These are phyloP conservation scores for Gracilaria gracilis DNA, from an alignment of 23 red algal species.

Conservation along the genomic window DNA sequence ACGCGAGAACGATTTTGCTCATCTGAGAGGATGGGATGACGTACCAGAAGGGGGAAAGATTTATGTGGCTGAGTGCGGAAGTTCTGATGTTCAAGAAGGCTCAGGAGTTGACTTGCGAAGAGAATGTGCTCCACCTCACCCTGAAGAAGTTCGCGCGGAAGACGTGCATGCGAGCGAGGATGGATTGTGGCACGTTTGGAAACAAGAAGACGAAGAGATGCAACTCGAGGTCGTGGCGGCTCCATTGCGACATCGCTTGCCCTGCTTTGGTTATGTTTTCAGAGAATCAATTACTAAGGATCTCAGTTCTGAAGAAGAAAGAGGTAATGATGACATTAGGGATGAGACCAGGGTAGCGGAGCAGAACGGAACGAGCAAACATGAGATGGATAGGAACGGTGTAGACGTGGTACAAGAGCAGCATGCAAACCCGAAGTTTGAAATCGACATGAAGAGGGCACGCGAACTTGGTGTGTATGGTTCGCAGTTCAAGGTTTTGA, in stretches of 20 bases:
- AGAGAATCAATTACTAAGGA: constrained; percentile 19
- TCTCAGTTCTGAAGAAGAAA: not conserved
- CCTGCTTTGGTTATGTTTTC: constrained; percentile 92
- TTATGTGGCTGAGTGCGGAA: constrained; percentile 65
- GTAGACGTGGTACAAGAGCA: not conserved
- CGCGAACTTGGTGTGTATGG: constrained; percentile 81
- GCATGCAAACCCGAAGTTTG: not conserved
- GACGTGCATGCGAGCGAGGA: constrained; percentile 76
- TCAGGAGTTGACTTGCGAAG: constrained; percentile 39
- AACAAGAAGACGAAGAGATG: constrained; percentile 45
- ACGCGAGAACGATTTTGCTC: constrained; percentile 70
- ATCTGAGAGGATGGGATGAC: constrained; percentile 42
- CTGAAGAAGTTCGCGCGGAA: constrained; percentile 66
- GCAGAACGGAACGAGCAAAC: not conserved
- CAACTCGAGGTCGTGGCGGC: constrained; percentile 72
- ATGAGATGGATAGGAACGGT: not conserved
- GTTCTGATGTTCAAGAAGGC: constrained; percentile 24
- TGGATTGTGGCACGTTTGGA: constrained; percentile 81
- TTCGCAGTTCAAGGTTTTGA: constrained; percentile 72
- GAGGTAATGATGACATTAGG: no score
- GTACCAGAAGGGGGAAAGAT: constrained; percentile 48
- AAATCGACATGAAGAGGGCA: constrained; percentile 79
- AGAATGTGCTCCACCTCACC: constrained; percentile 64
- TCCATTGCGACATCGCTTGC: constrained; percentile 84
- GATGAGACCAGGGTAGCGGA: not conserved